Base-by-base conservation (phyloP, 768 basidiomycete genomes). In the Strobilomyces confusus region DNA sequence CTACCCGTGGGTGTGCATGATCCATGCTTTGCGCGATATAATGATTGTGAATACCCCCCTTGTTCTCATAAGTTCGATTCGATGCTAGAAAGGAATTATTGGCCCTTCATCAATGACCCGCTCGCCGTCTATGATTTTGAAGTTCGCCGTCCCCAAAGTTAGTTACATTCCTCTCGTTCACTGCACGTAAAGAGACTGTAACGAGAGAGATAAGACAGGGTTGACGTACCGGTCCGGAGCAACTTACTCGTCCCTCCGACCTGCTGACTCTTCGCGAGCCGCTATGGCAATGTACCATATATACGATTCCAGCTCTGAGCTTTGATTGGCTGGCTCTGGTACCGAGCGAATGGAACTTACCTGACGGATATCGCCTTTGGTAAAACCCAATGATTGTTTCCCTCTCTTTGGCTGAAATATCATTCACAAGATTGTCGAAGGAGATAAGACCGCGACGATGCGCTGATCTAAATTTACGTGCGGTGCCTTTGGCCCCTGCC, bases 1-100 rank as follows among this genome's bases (percentile, higher is more conserved):
- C 49, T 38, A 19, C 40, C 40, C 41, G 40, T 36, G 48, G 56
- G 40, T 48, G 46, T 44, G 36, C 52, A 51, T 36, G 43, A 29
- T 38, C 20, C 32, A 47, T 32, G 9, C 13, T 42, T 47, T 37
- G 36, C 40, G 51, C 17, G 37, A 59, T 34, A 52, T 47, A 29
- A 42, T 48, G 22, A 56, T 44, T 41, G 51, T 44, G 44, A 54
- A 54, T 54, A 51, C 50, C 50, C 48, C 33, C 37, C 6, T 29
- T 38, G 19, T 46, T n/a, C 37, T 34, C 44, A 44, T 43, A 36
- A 49, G 22, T 29, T 44, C 25, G 37, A 12, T 17, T 11, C 26
- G 9, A 9, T 5, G 26, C 19, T 20, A 48, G 50, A 52, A 47
- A 36, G 48, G 47, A 33, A 38, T 32, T 30, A 22, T 20, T 36